Evolutionary conservation across 2,329 filamentous ascomycete species (phyloP).

Genomic region (Monilinia fructicola): DNA sequence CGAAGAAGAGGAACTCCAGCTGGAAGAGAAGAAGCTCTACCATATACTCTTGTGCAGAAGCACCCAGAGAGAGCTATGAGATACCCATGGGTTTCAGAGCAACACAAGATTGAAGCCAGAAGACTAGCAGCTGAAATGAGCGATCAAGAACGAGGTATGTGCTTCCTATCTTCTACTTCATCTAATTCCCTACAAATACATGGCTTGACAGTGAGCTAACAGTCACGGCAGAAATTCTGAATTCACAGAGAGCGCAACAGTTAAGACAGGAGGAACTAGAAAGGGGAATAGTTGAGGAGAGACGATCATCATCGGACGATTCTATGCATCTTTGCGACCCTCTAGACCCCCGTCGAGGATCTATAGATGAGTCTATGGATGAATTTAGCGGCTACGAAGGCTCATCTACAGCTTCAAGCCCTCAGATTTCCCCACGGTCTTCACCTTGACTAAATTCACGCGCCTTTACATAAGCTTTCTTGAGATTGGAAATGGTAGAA

Average conservation of each 20-base stretch:
- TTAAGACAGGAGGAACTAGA: slow-evolving; percentile 2
- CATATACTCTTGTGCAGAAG: slow-evolving; percentile 24
- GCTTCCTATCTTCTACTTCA: background rate
- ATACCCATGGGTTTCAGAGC: slow-evolving; percentile 24
- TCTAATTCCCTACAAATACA: background rate
- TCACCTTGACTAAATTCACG: slow-evolving; percentile 1
- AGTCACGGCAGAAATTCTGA: background rate
- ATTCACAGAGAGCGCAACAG: slow-evolving; percentile 1
- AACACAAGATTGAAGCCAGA: slow-evolving; percentile 21
- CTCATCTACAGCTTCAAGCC: slow-evolving; percentile 5
- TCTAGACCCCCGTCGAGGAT: too few species aligned
- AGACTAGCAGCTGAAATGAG: slow-evolving; percentile 10
- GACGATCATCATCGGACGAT: background rate
- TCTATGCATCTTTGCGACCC: background rate
- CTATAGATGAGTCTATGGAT: slow-evolving; percentile 2
- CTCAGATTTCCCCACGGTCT: background rate
- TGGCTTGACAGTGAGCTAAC: slow-evolving; percentile 3
- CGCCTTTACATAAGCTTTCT: background rate
- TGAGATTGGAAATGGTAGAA: background rate
- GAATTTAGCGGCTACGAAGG: slow-evolving; percentile 5
- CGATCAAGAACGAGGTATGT: slow-evolving; percentile 14
- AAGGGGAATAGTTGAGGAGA: background rate
- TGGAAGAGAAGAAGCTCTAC: slow-evolving; percentile 22
- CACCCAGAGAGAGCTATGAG: slow-evolving; percentile 22
- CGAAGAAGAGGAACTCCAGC: slow-evolving; percentile 21